phyloP scores from a whole-genome alignment of 1,139 yeast species.

The Candida dubliniensis region DNA sequence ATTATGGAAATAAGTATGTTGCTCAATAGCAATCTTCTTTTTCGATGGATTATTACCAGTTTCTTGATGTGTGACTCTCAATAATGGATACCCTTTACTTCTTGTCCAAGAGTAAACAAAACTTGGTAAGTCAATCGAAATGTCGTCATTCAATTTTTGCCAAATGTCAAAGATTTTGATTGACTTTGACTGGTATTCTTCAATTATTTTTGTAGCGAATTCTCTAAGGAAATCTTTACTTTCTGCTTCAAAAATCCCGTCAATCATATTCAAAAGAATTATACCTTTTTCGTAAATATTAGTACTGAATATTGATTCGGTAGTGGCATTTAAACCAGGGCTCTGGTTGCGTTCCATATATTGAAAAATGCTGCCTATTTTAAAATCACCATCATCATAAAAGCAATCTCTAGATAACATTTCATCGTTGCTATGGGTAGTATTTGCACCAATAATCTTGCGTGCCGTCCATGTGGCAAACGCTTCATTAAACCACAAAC shows the following conservation, averaged over 20 bases:
- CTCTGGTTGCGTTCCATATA: conserved; percentile 27
- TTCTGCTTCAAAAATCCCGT: conserved; percentile 27
- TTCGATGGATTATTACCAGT: no score
- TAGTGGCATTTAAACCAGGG: conserved; percentile 35
- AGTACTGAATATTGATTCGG: conserved; percentile 46
- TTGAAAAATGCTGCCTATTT: conserved; percentile 28
- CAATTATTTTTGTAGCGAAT: conserved; percentile 44
- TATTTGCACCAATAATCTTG: conserved; percentile 13
- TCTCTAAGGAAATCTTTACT: conserved; percentile 25
- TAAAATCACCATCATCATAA: conserved; percentile 21
- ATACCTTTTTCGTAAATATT: conserved; percentile 68
- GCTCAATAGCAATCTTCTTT: conserved; percentile 42
- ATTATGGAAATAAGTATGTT: conserved; percentile 48
- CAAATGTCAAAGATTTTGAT: conserved; percentile 61
- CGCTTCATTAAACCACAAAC: conserved; percentile 72
- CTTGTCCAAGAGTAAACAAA: conserved; percentile 62
- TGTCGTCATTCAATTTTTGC: conserved; percentile 36
- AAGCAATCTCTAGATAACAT: conserved; percentile 44
- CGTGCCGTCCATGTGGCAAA: conserved; percentile 65
- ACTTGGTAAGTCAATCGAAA: conserved; percentile 32
- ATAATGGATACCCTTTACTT: conserved; percentile 57
- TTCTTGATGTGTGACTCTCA: conserved; percentile 35
- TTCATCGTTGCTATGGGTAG: conserved; percentile 14
- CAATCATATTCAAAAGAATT: conserved; percentile 55
- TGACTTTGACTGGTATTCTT: conserved; percentile 31